phyloP scores from a whole-genome alignment of 805 yeast species.

The Isabelozyma rhagii region DNA sequence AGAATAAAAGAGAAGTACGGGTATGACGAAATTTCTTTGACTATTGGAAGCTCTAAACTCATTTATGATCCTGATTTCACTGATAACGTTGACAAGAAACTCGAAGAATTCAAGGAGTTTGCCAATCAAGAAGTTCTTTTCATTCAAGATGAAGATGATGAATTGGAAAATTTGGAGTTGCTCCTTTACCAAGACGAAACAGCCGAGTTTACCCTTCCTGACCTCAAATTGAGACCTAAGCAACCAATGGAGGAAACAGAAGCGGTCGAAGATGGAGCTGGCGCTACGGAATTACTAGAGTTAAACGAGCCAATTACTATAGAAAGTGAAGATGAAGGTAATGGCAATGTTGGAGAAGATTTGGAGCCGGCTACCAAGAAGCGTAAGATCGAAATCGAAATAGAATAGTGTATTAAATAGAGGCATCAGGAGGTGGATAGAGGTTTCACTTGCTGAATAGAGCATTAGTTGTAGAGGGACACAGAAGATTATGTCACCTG shows the following conservation, averaged over 20 bases:
- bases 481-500: not conserved
- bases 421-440: not conserved
- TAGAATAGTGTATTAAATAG: not conserved
- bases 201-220: slow-evolving; percentile 10
- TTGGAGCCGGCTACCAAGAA: slow-evolving; percentile 5
- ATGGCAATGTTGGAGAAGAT: slow-evolving; percentile 3
- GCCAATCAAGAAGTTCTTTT: slow-evolving; percentile 59
- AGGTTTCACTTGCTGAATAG: too few relatives aligned
- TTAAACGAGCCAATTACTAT: slow-evolving; percentile 3
- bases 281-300: not conserved
- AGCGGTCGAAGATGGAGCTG: slow-evolving; percentile 5
- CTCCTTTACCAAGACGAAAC: slow-evolving; percentile 29
- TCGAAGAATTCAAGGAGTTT: slow-evolving; percentile 53
- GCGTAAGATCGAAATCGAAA: slow-evolving; percentile 1
- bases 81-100: slow-evolving; percentile 55
- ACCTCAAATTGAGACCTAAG: slow-evolving; percentile 14
- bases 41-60: slow-evolving; percentile 57
- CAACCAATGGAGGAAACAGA: slow-evolving; percentile 8
- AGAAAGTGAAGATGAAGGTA: slow-evolving; percentile 12
- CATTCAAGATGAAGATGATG: slow-evolving; percentile 79
- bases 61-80: slow-evolving; percentile 87
- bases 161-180: slow-evolving; percentile 59
- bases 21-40: slow-evolving; percentile 57
- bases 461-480: not conserved
- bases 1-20: slow-evolving; percentile 46